Base-by-base conservation (phyloP, 345 rosid genomes). In the Passiflora organensis region DNA sequence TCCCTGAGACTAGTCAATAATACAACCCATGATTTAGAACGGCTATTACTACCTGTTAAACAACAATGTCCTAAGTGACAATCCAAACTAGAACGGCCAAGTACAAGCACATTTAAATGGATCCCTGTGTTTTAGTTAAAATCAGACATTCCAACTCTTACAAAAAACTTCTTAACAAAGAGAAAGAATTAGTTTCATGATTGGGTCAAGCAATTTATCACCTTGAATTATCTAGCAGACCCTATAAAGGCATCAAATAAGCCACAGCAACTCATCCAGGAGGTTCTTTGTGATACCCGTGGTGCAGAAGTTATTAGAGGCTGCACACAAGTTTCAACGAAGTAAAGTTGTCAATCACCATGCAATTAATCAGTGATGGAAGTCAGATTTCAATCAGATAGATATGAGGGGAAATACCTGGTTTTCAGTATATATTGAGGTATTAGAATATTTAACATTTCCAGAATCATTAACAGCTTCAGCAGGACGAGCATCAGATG, bases 211-310 rank as follows among this genome's bases (percentile, higher is more conserved):
- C 5, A 8, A n/a, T n/a, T n/a, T 8, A 8, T 28, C 34, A 25
- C 83, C 98, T 95, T 80, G 74, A 51, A 58, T 82, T 80, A 91
- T 82, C 80, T 63, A 52, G 70, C 47, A 50, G 89, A 78, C 45
- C 83, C 85, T 21, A 77, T 51, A 42, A 74, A 41, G 57, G 65
- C 72, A 65, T 91, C 95, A 71, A 88, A 76, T 79, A 91, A 70
- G 64, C 98, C 98, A 32, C 98, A 91, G 59, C 96, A 91, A 74
- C 77, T 72, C 43, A 82, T 60, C 78, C 80, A 80, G 13, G 82
- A 84, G 28, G 84, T 79, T 68, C 82, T 82, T 71, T 77, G 66
- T 24, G 65, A 71, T 58, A 68, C 49, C 43, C 64, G 80, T 60
- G 82, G 82, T 54, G 76, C 72, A 39, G 76, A 32, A 50, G 62